These are phyloP conservation scores for Fusarium buharicum DNA, from an alignment of 2,329 filamentous ascomycete species.

Conservation along the genomic window DNA sequence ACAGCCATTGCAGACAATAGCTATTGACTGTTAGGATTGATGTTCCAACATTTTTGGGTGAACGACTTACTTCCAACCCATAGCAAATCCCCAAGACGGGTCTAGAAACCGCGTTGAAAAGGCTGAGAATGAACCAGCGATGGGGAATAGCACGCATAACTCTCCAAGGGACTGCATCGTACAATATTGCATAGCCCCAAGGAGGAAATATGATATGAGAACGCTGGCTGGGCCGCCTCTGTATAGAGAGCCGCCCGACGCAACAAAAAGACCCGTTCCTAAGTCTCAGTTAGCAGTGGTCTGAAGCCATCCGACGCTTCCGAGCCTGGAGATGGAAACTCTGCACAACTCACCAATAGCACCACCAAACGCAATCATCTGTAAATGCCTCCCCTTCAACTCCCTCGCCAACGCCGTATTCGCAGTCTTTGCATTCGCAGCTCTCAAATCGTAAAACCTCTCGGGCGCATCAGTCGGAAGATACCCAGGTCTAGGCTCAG, in stretches of 20 bases:
- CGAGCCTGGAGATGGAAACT: not conserved
- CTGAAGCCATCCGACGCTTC: constrained; percentile 2
- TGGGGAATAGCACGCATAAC: constrained; percentile 88
- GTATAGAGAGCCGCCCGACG: constrained; percentile 76
- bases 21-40: constrained; percentile 52
- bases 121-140: constrained; percentile 90
- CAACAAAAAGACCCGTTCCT: constrained; percentile 88
- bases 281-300: not conserved
- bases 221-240: constrained; percentile 83
- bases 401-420: constrained; percentile 78
- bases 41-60: rapidly evolving
- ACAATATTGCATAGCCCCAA: constrained; percentile 89
- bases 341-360: constrained; percentile 72
- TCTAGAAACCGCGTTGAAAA: constrained; percentile 96
- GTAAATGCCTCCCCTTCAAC: constrained; percentile 85
- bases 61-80: constrained; percentile 85
- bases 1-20: constrained; percentile 88
- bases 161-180: constrained; percentile 93
- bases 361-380: constrained; percentile 98
- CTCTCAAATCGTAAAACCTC: constrained; percentile 65
- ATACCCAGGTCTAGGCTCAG: constrained; percentile 34
- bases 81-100: constrained; percentile 93
- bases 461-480: constrained; percentile 37
- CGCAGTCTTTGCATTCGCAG: constrained; percentile 77
- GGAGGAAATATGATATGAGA: constrained; percentile 77